Conservation (phyloP, 2,329 filamentous ascomycete genomes). For the Cladosporium velox region DNA sequence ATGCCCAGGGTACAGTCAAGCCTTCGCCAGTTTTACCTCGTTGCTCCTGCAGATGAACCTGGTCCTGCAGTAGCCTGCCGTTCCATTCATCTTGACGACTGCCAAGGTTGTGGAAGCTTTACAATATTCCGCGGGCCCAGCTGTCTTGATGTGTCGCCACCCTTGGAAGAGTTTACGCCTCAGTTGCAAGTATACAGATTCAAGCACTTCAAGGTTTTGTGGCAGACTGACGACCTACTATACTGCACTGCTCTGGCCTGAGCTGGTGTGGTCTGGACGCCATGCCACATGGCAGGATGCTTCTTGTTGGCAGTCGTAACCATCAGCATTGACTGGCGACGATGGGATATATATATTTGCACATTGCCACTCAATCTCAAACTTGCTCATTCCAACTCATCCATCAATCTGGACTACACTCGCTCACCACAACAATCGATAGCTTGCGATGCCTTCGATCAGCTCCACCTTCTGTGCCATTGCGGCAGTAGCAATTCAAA, state of each 20-base stretch:
- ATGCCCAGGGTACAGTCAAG: background rate
- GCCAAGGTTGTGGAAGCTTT: background rate
- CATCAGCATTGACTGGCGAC: background rate
- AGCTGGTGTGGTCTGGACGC: background rate
- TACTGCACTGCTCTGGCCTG: background rate
- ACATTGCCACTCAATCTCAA: background rate
- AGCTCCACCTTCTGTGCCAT: background rate
- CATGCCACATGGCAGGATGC: background rate
- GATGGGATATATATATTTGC: background rate
- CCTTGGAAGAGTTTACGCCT: background rate
- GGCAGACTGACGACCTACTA: background rate
- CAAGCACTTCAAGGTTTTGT: background rate
- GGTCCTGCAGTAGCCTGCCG: background rate
- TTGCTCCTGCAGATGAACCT: background rate
- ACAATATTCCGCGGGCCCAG: background rate
- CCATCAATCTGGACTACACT: background rate
- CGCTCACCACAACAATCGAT: background rate
- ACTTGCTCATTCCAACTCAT: constrained; percentile 16
- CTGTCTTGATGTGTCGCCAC: background rate
- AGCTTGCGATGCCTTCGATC: constrained; percentile 5
- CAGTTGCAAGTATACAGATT: background rate
- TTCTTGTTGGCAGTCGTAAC: background rate
- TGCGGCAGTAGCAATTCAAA: constrained; percentile 1
- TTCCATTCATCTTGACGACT: background rate
- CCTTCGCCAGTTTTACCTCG: constrained; percentile 7